These are phyloP conservation scores for Cornus florida DNA, from an alignment of 148 eudicot species.

Conservation along the genomic window DNA sequence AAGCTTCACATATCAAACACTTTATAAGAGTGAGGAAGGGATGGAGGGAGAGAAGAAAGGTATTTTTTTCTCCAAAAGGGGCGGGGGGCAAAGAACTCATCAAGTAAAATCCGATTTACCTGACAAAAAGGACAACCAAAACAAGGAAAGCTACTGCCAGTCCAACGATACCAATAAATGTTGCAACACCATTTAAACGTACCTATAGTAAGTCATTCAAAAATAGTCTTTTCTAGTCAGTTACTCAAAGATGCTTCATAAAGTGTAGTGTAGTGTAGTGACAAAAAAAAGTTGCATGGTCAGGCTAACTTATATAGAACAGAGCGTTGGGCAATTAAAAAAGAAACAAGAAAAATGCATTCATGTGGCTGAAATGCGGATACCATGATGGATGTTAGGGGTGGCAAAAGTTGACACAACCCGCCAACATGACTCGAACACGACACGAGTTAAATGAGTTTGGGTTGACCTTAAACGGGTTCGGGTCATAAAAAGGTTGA, in stretches of 20 bases:
- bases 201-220: slow-evolving; percentile 36
- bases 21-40: background rate
- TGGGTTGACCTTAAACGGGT: too few relatives aligned
- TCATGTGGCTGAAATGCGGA: too few relatives aligned
- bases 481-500: too few relatives aligned
- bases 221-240: background rate
- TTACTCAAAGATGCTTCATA: background rate
- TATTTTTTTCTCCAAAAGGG: background rate
- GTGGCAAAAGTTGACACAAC: too few relatives aligned
- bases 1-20: background rate
- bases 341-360: background rate
- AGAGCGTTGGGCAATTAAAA: too few relatives aligned
- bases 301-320: too few relatives aligned
- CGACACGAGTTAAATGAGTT: too few relatives aligned
- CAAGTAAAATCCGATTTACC: slow-evolving; percentile 28
- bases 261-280: background rate
- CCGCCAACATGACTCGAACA: too few relatives aligned
- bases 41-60: slow-evolving; percentile 1
- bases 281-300: too few relatives aligned
- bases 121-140: slow-evolving; percentile 53
- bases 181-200: slow-evolving; percentile 82
- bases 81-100: background rate
- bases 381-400: too few relatives aligned
- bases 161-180: slow-evolving; percentile 77
- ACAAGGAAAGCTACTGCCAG: slow-evolving; percentile 64